These are phyloP conservation scores for Magnolia changhungtana DNA, from an alignment of 164 flowering plant genomes.

Conservation along the genomic window DNA sequence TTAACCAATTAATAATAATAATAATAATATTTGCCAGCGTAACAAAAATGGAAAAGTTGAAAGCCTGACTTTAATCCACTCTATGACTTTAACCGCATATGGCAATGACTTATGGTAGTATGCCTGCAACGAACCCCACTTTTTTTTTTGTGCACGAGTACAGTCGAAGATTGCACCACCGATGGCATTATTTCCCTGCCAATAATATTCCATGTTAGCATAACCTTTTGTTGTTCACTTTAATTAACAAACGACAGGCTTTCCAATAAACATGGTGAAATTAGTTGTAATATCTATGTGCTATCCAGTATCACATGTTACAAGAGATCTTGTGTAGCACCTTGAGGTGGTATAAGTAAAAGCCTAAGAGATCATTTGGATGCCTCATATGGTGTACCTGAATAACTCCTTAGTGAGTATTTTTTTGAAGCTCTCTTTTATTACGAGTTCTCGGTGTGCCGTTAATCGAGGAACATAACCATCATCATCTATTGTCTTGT, in stretches of 20 bases:
- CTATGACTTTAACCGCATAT: conserved; percentile 96
- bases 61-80: conserved; percentile 83
- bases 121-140: conserved; percentile 88
- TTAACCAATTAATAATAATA: no score
- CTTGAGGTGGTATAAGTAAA: neutral
- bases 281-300: neutral
- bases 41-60: no score
- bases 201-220: conserved; percentile 12
- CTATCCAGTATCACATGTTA: neutral
- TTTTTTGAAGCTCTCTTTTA: conserved; percentile 67
- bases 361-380: neutral
- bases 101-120: conserved; percentile 71
- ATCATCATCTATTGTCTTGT: conserved; percentile 93
- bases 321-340: neutral
- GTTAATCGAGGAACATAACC: conserved; percentile 96
- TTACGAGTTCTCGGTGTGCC: conserved; percentile 71
- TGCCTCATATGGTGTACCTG: conserved; percentile 40
- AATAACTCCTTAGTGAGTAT: conserved; percentile 88
- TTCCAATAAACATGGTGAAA: neutral
- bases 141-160: conserved; percentile 61
- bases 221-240: neutral
- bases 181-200: conserved; percentile 77
- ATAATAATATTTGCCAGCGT: neutral
- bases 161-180: conserved; percentile 67
- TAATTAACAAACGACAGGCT: neutral